Conservation (phyloP, 441 rosid species). For the Populus hybrid region DNA sequence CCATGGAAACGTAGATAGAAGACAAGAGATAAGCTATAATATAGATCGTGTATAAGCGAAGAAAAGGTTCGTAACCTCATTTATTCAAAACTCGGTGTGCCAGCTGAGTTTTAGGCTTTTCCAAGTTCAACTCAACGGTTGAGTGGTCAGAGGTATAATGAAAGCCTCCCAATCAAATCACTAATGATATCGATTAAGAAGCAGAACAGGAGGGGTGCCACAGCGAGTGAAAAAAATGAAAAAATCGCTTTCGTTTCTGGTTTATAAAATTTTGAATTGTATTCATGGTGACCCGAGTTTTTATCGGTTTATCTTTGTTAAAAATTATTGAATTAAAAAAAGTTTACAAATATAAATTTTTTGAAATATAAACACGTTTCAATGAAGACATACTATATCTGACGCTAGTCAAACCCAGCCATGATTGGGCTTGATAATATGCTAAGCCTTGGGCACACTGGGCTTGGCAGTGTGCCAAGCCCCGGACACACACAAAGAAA, state of each 20-base stretch:
- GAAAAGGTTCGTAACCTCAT: background rate
- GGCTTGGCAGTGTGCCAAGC: too few species aligned
- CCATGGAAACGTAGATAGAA: background rate
- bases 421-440: too few species aligned
- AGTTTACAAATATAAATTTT: too few species aligned
- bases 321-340: too few species aligned
- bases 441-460: rapidly evolving
- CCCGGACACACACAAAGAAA: too few species aligned
- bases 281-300: too few species aligned
- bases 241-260: background rate
- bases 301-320: rapidly evolving
- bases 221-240: too few species aligned
- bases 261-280: too few species aligned
- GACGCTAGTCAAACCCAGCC: too few species aligned
- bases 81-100: too few species aligned
- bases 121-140: background rate
- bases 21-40: too few species aligned
- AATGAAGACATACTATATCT: rapidly evolving
- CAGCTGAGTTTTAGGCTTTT: background rate
- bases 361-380: rapidly evolving
- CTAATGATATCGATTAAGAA: background rate
- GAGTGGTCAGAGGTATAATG: background rate
- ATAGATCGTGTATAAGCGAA: background rate
- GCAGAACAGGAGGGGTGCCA: background rate
- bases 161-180: background rate